Evolutionary conservation across 2,329 filamentous ascomycete genomes (phyloP).

Genomic region (Aspergillus udagawae): DNA sequence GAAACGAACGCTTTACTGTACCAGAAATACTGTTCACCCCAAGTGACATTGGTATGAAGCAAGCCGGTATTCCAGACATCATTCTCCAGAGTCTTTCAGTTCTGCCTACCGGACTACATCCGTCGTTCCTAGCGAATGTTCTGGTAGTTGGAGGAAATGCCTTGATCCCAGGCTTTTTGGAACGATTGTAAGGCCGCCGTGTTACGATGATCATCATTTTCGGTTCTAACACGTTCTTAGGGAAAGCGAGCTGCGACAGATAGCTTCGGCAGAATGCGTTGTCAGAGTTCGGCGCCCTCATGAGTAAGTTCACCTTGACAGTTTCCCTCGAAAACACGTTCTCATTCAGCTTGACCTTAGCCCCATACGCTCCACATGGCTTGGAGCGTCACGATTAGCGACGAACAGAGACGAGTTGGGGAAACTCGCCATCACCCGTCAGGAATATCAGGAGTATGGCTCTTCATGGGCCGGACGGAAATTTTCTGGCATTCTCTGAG

Average conservation of each 20-base stretch:
- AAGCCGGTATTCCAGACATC: constrained; percentile 77
- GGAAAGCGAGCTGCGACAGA: constrained; percentile 65
- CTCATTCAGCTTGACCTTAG: constrained; percentile 22
- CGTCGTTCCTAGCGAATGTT: constrained; percentile 79
- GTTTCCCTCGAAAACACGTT: background rate
- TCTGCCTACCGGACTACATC: constrained; percentile 78
- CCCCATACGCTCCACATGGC: constrained; percentile 78
- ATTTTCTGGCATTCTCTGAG: constrained; percentile 49
- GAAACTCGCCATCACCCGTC: constrained; percentile 70
- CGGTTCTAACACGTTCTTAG: constrained; percentile 26
- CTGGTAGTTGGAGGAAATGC: constrained; percentile 85
- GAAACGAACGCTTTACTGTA: constrained; percentile 87
- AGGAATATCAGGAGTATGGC: constrained; percentile 88
- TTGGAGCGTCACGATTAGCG: constrained; percentile 75
- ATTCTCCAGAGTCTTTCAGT: constrained; percentile 71
- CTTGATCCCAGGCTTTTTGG: constrained; percentile 73
- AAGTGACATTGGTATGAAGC: constrained; percentile 75
- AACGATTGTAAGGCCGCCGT: constrained; percentile 56
- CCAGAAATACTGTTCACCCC: constrained; percentile 89
- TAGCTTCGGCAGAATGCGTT: constrained; percentile 71
- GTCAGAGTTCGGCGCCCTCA: constrained; percentile 67
- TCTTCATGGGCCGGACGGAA: constrained; percentile 68
- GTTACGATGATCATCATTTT: background rate
- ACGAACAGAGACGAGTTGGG: constrained; percentile 61
- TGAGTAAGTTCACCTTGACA: constrained; percentile 45